These are phyloP conservation scores for Candida coquimbonensis DNA, from an alignment of 805 yeast species.

Conservation along the genomic window DNA sequence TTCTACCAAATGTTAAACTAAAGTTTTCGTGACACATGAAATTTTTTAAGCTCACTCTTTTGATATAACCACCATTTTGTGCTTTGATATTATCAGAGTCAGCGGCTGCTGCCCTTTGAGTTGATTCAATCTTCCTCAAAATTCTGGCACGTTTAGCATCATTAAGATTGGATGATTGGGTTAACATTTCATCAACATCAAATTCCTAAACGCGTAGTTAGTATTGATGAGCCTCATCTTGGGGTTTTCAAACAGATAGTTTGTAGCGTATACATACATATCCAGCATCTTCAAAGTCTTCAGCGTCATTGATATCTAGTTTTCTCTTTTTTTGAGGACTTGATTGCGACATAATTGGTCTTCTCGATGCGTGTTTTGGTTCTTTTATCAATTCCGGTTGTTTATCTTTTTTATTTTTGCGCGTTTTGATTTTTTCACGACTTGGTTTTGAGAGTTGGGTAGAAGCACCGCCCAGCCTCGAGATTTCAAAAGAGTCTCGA, in stretches of 20 bases:
- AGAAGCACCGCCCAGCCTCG: too few species aligned
- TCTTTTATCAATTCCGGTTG: too few species aligned
- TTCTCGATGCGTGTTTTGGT: too few species aligned
- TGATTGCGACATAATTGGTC: too few species aligned
- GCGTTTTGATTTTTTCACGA: too few species aligned
- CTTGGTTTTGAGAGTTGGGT: too few species aligned
- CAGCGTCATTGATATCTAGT: too few species aligned
- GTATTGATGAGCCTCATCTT: background rate
- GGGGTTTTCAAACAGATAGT: too few species aligned
- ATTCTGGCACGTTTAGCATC: conserved; percentile 3
- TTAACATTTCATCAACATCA: conserved; percentile 15
- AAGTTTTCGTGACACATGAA: conserved; percentile 90
- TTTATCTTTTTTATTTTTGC: too few species aligned
- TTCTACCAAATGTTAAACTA: conserved; percentile 66
- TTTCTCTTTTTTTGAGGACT: too few species aligned
- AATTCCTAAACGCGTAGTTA: conserved; percentile 5
- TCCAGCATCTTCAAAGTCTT: too few species aligned
- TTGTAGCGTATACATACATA: background rate
- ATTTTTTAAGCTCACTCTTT: conserved; percentile 54
- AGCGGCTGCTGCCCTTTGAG: conserved; percentile 6
- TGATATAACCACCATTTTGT: conserved; percentile 54
- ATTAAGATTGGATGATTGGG: conserved; percentile 6
- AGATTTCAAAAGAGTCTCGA: too few species aligned
- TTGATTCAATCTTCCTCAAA: conserved; percentile 7
- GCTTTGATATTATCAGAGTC: background rate